Percentiles rank a stretch among this genome's conserved stretches.
phyloP scores from a whole-genome alignment of 768 basidiomycete genomes.

The Lanmaoa rubissima region DNA sequence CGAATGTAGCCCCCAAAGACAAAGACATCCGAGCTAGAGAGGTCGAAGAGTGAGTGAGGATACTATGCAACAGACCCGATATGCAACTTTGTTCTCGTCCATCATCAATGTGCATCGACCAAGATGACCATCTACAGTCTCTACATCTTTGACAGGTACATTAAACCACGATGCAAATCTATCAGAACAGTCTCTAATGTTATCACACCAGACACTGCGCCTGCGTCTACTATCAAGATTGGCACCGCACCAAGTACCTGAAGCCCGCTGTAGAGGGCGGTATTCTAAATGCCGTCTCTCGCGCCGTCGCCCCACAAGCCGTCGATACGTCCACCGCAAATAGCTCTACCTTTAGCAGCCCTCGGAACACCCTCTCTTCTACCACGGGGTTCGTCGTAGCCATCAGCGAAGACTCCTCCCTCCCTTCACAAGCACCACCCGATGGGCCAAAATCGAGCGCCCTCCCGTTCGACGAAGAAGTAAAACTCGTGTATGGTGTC shows the following conservation, averaged over 20 bases:
- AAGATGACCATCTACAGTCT: slow-evolving; percentile 87
- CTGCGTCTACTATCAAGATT: slow-evolving; percentile 95
- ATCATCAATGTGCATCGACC: background rate
- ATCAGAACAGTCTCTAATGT: background rate
- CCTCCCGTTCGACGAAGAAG: slow-evolving; percentile 94
- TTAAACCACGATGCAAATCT: background rate
- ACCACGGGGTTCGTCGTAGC: slow-evolving; percentile 70
- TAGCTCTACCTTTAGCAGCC: slow-evolving; percentile 48
- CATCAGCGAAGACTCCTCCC: slow-evolving; percentile 42
- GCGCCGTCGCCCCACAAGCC: slow-evolving; percentile 48
- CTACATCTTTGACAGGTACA: slow-evolving; percentile 87
- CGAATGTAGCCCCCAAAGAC: too few species aligned
- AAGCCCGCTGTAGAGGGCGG: slow-evolving; percentile 71
- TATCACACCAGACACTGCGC: slow-evolving; percentile 68
- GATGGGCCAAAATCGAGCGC: slow-evolving; percentile 41
- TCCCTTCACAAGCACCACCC: slow-evolving; percentile 16
- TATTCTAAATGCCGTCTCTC: slow-evolving; percentile 78
- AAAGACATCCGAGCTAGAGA: too few species aligned
- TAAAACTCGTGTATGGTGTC: slow-evolving; percentile 96
- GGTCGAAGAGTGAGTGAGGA: too few species aligned
- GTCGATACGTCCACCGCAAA: slow-evolving; percentile 34
- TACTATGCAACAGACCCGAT: too few species aligned
- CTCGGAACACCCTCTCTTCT: slow-evolving; percentile 65
- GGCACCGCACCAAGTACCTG: slow-evolving; percentile 77
- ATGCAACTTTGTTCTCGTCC: too few species aligned